phyloP scores from a whole-genome alignment of 768 basidiomycete species.

The Galerina sulciceps region DNA sequence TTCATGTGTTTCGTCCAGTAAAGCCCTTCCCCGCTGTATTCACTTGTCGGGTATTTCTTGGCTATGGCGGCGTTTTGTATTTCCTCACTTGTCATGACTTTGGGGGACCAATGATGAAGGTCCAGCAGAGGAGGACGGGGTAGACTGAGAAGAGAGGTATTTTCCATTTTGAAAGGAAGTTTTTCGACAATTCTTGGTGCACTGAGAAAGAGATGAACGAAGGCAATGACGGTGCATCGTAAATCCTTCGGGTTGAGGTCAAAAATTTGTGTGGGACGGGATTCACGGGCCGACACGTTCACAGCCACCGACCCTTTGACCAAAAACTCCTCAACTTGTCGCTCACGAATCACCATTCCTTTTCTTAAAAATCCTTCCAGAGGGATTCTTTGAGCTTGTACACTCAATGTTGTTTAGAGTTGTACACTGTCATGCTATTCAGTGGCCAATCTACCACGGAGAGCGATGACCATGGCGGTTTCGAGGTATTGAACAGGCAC shows the following conservation, averaged over 20 bases:
- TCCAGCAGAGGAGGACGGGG: neutral
- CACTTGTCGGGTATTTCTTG: neutral
- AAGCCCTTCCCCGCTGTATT: neutral
- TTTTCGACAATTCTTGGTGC: neutral
- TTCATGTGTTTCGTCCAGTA: neutral
- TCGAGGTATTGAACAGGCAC: no score
- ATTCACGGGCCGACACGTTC: neutral
- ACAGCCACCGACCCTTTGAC: no score
- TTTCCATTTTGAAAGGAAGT: neutral
- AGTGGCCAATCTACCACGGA: no score
- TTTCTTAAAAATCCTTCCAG: no score
- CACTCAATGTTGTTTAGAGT: no score
- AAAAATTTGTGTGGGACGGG: neutral
- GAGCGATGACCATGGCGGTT: no score
- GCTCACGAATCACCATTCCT: no score
- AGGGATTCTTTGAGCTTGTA: no score
- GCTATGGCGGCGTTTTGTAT: neutral
- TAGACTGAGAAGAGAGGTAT: neutral
- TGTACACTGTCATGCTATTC: no score
- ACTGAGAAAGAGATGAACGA: conserved; percentile 14
- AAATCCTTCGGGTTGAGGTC: neutral
- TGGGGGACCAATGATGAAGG: neutral
- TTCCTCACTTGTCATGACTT: neutral
- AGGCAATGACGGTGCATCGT: conserved; percentile 14
- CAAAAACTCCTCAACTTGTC: no score